Evolutionary conservation across 768 basidiomycete species (phyloP), one percentile per base, ranked within the genome.

Genomic region (Gymnopilus junonius): DNA sequence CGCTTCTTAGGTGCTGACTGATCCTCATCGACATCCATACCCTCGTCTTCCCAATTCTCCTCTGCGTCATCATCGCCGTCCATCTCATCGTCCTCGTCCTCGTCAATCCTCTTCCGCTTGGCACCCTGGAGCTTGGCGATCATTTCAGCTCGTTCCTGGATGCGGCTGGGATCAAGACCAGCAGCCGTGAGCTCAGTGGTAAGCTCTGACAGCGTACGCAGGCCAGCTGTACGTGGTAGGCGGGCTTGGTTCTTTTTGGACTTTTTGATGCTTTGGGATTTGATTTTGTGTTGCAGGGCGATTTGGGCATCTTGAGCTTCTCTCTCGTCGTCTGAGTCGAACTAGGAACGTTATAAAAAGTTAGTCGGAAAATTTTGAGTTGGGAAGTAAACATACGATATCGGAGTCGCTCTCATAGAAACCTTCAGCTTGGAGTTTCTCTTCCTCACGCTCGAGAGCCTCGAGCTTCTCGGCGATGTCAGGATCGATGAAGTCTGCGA

Each of bases 401-500:
- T 96, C 92, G 61, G 90, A 91, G 37, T 95, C 97, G 57, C 82
- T 87, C 35, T 94, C 93, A 75, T 99, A 99, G 83, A 93, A 99
- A 3, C 97, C 97, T 75, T 98, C 94, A 0, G 89, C 90, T 74
- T 94, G 83, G n/a, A 99, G 85, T 68, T 86, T 87, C 76, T 97
- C 97, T 76, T 99, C 97, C 74, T 99, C 97, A 17, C 93, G 87
- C 77, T 99, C 97, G 61, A 99, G 87, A 12, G 95, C 97, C 71
- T 98, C 97, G 50, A 99, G 89, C 78, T 95, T 97, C 77, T 96
- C 96, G 20, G 88, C 89, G 64, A 99, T 99, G 71, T 99, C 97
- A 21, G 95, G 92, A 76, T 99, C 97, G 75, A 99, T 93, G 65
- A 99, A 99, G 82, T 99, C 97, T 23, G 96, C 97, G 56, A 99